Base-by-base conservation (phyloP, 768 basidiomycete species). In the Crucibulum laeve region DNA sequence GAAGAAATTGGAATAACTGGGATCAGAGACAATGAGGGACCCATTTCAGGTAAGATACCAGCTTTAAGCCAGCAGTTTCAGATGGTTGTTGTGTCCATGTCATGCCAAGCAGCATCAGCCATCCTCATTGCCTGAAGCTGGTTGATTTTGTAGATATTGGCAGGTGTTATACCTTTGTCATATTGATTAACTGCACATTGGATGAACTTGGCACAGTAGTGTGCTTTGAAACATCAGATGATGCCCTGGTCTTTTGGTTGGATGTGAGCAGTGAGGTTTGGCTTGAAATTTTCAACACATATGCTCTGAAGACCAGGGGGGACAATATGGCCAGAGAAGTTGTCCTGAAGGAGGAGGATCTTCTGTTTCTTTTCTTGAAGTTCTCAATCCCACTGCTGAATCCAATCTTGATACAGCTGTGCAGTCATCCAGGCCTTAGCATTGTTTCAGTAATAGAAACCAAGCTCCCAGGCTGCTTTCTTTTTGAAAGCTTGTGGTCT, bases 391-490 rank as follows among this genome's bases (percentile, higher is more conserved):
- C 58, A 65, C 14, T 57, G 11, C 15, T 40, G 33, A 34, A 69
- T 44, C 63, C 64, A 71, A 19, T 65, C 56, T 28, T 63, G 51
- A 54, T 63, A 71, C 1, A 68, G 46, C 7, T 39, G 28, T 0
- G 53, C 24, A 0, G 60, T 68, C 67, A 69, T 71, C 67, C 65
- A 69, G 2, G 64, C 62, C 40, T 62, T 71, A 18, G 49, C 50
- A 51, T 69, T 71, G 52, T 60, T 63, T 10, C 50, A 51, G 38
- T 69, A 69, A 42, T 56, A 46, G 43, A 67, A 69, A 1, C 64
- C 59, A 18, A 67, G 54, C 40, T 63, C 51, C n/a, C 23, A 45
- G 5, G 53, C 65, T 22, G 50, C 45, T 38, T 65, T 60, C 25
- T 55, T 56, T 2, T 51, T 36, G 44, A 68, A 68, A 7, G 52